These are phyloP conservation scores for Logfia minima DNA, from an alignment of 129 eudicot species.

Conservation along the genomic window DNA sequence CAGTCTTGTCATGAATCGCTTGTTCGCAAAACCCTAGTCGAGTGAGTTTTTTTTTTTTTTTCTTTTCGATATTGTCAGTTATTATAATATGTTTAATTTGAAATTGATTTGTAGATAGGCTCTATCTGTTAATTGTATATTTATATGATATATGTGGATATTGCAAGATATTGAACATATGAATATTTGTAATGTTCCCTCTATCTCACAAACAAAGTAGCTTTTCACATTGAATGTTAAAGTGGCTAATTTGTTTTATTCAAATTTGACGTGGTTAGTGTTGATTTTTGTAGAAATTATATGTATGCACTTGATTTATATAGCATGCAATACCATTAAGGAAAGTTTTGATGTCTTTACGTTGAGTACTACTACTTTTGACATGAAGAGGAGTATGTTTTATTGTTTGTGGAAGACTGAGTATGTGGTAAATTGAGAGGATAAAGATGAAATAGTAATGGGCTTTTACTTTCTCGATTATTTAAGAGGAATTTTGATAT, in stretches of 20 bases:
- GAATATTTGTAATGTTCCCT: not conserved
- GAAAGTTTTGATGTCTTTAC: too few relatives aligned
- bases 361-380: too few relatives aligned
- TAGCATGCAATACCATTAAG: too few relatives aligned
- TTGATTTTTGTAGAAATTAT: not conserved
- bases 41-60: conserved; percentile 56
- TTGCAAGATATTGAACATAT: not conserved
- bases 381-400: too few relatives aligned
- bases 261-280: not conserved
- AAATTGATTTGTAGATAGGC: conserved; percentile 7
- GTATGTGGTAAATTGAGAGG: too few relatives aligned
- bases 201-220: too few relatives aligned
- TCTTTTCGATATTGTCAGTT: not conserved
- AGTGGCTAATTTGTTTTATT: not conserved
- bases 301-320: too few relatives aligned
- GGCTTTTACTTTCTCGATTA: too few relatives aligned
- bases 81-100: not conserved
- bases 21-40: conserved; percentile 78
- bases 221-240: not conserved
- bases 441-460: too few relatives aligned
- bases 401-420: too few relatives aligned
- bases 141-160: not conserved
- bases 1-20: conserved; percentile 72
- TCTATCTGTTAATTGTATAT: not conserved
- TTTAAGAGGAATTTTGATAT: too few relatives aligned